Conservation (phyloP, 148 eudicot species). For the Camellia japonica region DNA sequence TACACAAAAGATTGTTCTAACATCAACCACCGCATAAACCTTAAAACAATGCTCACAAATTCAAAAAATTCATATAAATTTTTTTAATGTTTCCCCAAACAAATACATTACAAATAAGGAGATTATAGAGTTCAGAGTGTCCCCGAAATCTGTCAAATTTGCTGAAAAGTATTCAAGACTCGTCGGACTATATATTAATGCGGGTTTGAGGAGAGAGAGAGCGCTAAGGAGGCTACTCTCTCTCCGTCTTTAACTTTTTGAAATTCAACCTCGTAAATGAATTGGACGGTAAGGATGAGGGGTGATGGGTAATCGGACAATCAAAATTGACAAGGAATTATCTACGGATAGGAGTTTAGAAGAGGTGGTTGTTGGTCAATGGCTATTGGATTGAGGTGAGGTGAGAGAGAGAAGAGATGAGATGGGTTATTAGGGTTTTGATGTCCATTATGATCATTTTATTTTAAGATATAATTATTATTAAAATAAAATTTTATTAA, state of each 20-base stretch:
- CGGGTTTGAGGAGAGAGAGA: background rate
- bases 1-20: too few species aligned
- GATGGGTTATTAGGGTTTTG: too few species aligned
- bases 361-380: background rate
- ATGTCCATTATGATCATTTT: too few species aligned
- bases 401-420: too few species aligned
- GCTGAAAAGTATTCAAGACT: background rate
- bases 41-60: background rate
- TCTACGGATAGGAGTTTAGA: slow-evolving; percentile 18
- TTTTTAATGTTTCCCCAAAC: too few species aligned
- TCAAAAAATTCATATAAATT: background rate
- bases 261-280: slow-evolving; percentile 30
- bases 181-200: too few species aligned
- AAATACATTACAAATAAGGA: background rate
- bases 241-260: slow-evolving; percentile 26
- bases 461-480: too few species aligned
- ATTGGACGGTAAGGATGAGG: slow-evolving; percentile 19
- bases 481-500: too few species aligned
- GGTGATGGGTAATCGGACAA: slow-evolving; percentile 10
- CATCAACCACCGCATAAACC: background rate
- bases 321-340: slow-evolving; percentile 15
- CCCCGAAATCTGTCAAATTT: background rate
- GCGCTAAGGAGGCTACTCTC: background rate
- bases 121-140: background rate
- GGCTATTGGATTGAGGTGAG: slow-evolving; percentile 16